Percentiles rank a stretch among this genome's conserved stretches.
Evolutionary conservation across 805 yeast species (phyloP).

Genomic region (Saccharomycopsis synnaedendra): DNA sequence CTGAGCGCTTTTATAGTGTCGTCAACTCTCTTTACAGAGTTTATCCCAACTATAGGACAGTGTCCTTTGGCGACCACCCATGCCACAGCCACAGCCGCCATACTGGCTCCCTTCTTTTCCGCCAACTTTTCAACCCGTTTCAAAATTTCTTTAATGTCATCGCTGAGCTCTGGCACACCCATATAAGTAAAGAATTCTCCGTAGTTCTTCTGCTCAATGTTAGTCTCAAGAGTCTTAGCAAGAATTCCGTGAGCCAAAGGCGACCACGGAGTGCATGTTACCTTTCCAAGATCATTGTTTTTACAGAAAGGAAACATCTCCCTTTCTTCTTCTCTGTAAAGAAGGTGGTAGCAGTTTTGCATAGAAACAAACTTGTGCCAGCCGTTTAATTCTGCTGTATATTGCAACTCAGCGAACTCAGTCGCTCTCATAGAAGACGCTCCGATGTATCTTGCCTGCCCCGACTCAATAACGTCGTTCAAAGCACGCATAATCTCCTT

Average conservation of each 20-base stretch:
- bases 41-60: conserved; percentile 44
- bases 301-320: conserved; percentile 48
- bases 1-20: conserved; percentile 36
- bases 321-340: conserved; percentile 52
- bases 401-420: conserved; percentile 44
- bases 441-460: conserved; percentile 44
- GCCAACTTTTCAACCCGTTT: conserved; percentile 44
- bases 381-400: conserved; percentile 40
- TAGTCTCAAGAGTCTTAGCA: conserved; percentile 31
- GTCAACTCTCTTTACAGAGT: conserved; percentile 35
- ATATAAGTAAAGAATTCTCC: no score
- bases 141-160: conserved; percentile 27
- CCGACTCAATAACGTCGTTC: conserved; percentile 37
- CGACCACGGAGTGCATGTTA: conserved; percentile 49
- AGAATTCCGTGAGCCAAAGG: conserved; percentile 46
- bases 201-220: not conserved
- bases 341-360: conserved; percentile 47
- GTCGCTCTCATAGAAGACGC: conserved; percentile 50
- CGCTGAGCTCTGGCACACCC: conserved; percentile 16
- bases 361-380: conserved; percentile 50
- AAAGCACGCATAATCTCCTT: conserved; percentile 47
- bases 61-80: conserved; percentile 43
- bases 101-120: conserved; percentile 31
- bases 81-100: conserved; percentile 43
- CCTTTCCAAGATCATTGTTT: conserved; percentile 29